A percentile compares a stretch with the other conserved stretches of the same genome.
Conservation (phyloP, 1,284 basidiomycete genomes). For the Chondrostereum purpureum region DNA sequence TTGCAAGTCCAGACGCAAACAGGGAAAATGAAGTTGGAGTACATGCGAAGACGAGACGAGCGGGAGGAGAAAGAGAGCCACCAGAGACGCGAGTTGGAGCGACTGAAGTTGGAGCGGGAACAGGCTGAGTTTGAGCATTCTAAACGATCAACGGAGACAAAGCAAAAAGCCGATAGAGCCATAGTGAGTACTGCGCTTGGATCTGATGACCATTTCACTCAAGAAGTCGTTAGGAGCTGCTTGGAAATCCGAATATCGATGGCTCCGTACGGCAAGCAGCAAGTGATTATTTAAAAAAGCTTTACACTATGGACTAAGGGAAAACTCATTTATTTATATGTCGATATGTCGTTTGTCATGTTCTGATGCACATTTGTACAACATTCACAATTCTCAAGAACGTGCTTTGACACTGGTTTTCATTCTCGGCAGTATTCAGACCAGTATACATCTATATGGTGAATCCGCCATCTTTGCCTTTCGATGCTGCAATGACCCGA, state of each 20-base stretch:
- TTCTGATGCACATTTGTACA: too few species aligned
- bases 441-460: too few species aligned
- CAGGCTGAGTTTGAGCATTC: constrained; percentile 44
- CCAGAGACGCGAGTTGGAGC: constrained; percentile 41
- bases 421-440: too few species aligned
- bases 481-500: too few species aligned
- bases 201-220: neutral
- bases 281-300: constrained; percentile 59
- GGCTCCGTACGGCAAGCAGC: constrained; percentile 56
- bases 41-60: constrained; percentile 55
- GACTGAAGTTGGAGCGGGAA: constrained; percentile 40
- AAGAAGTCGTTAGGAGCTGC: constrained; percentile 32
- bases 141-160: constrained; percentile 42
- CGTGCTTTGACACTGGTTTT: too few species aligned
- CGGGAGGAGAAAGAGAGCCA: constrained; percentile 51
- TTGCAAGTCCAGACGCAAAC: constrained; percentile 53
- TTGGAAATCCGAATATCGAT: constrained; percentile 48
- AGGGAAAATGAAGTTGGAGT: constrained; percentile 56
- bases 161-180: constrained; percentile 57
- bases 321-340: too few species aligned
- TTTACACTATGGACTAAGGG: constrained; percentile 27
- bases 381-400: too few species aligned
- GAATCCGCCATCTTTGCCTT: too few species aligned
- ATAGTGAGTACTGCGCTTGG: constrained; percentile 31
- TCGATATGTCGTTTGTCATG: too few species aligned